These are phyloP conservation scores for Populus pruinosa DNA, from an alignment of 345 rosid species.

Conservation along the genomic window DNA sequence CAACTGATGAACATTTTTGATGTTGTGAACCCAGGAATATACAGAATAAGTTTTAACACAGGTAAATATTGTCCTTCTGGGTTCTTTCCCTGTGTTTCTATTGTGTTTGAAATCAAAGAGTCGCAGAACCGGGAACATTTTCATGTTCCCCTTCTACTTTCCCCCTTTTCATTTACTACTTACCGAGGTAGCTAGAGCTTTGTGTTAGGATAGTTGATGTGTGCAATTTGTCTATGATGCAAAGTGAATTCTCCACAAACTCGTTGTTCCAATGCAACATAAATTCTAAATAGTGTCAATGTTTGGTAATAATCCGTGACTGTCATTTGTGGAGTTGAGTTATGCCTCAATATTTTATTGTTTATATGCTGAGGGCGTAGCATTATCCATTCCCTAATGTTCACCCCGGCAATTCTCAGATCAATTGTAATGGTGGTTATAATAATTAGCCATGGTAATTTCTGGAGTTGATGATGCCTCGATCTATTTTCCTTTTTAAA, in stretches of 20 bases:
- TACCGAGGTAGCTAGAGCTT: slow-evolving; percentile 74
- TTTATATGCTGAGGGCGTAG: background rate
- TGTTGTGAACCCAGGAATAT: slow-evolving; percentile 66
- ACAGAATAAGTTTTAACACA: slow-evolving; percentile 83
- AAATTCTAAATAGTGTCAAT: background rate
- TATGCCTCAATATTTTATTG: background rate
- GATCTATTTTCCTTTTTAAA: too few species aligned
- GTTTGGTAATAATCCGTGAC: background rate
- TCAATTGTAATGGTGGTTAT: too few species aligned
- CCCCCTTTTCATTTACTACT: slow-evolving; percentile 82
- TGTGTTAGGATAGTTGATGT: background rate
- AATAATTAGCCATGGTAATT: too few species aligned
- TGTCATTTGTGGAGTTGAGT: background rate
- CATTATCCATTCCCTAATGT: background rate
- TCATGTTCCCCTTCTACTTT: slow-evolving; percentile 82
- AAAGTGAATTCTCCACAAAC: background rate
- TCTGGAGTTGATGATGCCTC: background rate
- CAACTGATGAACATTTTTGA: slow-evolving; percentile 63
- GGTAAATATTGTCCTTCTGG: slow-evolving; percentile 62
- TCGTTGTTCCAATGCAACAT: background rate
- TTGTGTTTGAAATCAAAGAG: slow-evolving; percentile 67
- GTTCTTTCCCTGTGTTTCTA: slow-evolving; percentile 79
- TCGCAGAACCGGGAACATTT: slow-evolving; percentile 74
- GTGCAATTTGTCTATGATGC: background rate
- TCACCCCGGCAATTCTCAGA: too few species aligned